A percentile compares a stretch with the other conserved stretches of the same genome.
phyloP scores from a whole-genome alignment of 352 stramenopile species.

The Phytophthora meadii region DNA sequence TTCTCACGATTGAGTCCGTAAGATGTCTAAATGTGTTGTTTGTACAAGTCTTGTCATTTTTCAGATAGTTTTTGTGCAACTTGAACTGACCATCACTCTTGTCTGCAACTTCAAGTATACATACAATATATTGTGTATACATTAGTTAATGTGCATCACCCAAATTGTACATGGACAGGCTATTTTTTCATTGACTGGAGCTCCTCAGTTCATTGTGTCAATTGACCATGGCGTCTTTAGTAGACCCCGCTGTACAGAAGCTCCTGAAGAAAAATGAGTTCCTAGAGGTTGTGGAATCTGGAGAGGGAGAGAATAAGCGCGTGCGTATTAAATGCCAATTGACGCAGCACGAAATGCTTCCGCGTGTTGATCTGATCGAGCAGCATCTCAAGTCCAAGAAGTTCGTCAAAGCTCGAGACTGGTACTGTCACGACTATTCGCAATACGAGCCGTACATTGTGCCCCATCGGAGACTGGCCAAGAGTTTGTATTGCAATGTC shows the following conservation, averaged over 20 bases:
- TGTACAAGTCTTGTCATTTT: too few relatives aligned
- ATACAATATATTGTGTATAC: not conserved
- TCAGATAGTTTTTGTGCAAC: too few relatives aligned
- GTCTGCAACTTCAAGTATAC: not conserved
- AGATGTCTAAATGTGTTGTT: too few relatives aligned
- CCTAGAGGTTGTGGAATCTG: slow-evolving; percentile 58
- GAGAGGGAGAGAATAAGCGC: slow-evolving; percentile 52
- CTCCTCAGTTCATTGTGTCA: slow-evolving; percentile 21
- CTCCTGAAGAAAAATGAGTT: slow-evolving; percentile 60
- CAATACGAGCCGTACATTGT: slow-evolving; percentile 93
- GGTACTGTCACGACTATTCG: slow-evolving; percentile 91
- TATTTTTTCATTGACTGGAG: slow-evolving; percentile 26
- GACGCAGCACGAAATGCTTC: slow-evolving; percentile 84
- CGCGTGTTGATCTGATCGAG: slow-evolving; percentile 63
- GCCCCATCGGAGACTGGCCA: slow-evolving; percentile 79
- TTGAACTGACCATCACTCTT: too few relatives aligned
- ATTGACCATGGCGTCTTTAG: slow-evolving; percentile 15
- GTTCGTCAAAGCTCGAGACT: slow-evolving; percentile 82
- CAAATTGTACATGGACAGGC: slow-evolving; percentile 6
- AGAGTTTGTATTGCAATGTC: slow-evolving; percentile 91
- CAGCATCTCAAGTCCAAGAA: slow-evolving; percentile 81
- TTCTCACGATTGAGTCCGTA: too few relatives aligned
- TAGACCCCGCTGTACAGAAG: slow-evolving; percentile 50
- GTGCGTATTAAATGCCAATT: slow-evolving; percentile 74
- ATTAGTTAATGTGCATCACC: not conserved